These are phyloP conservation scores for Colletotrichum phormii DNA, from an alignment of 2,329 filamentous ascomycete genomes.

Conservation along the genomic window DNA sequence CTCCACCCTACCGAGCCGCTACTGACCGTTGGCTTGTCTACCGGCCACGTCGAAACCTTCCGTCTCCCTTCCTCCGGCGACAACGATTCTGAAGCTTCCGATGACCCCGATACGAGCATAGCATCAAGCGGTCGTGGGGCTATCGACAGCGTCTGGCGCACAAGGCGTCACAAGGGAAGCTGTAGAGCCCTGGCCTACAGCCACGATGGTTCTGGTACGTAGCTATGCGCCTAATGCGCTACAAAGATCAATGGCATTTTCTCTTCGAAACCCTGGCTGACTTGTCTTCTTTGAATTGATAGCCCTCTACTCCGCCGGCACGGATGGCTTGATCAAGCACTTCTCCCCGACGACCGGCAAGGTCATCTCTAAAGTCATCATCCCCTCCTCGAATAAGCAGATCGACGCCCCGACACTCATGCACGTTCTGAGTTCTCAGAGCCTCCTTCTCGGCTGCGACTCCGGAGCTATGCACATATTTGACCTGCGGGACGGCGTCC, in stretches of 20 bases:
- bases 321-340: constrained; percentile 67
- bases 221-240: constrained; percentile 37
- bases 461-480: constrained; percentile 89
- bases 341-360: constrained; percentile 70
- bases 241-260: not conserved
- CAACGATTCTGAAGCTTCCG: constrained; percentile 63
- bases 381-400: constrained; percentile 69
- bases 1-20: constrained; percentile 88
- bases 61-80: constrained; percentile 70
- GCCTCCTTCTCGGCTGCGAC: constrained; percentile 89
- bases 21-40: constrained; percentile 85
- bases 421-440: constrained; percentile 87
- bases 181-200: constrained; percentile 86
- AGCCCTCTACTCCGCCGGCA: constrained; percentile 74
- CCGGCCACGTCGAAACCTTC: constrained; percentile 87
- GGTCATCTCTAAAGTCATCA: constrained; percentile 84
- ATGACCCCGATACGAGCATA: constrained; percentile 60
- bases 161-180: constrained; percentile 91
- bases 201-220: constrained; percentile 78
- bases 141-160: constrained; percentile 88
- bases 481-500: constrained; percentile 76
- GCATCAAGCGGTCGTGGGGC: constrained; percentile 74
- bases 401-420: constrained; percentile 84
- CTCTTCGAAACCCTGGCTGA: constrained; percentile 32
- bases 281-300: constrained; percentile 16